A percentile compares a stretch with the other conserved stretches of the same genome.
phyloP scores from a whole-genome alignment of 1,284 basidiomycete species.

The Naganishia albida region DNA sequence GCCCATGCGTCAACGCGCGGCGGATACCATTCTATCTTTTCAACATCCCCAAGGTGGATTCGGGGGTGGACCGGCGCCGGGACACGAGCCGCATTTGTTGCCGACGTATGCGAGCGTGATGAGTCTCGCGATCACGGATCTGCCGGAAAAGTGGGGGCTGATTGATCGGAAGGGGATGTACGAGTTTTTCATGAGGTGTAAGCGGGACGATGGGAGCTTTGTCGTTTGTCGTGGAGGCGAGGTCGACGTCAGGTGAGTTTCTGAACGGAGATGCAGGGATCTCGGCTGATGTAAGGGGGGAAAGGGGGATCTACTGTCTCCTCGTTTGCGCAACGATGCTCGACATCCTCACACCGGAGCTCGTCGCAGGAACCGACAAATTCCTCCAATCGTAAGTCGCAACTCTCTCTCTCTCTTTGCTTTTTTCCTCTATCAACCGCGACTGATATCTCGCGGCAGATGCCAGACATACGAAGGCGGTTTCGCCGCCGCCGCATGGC shows the following conservation, averaged over 20 bases:
- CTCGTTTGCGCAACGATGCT: slow-evolving; percentile 69
- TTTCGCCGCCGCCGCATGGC: slow-evolving; percentile 73
- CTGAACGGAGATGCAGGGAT: not conserved
- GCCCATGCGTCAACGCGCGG: slow-evolving; percentile 67
- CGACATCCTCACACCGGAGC: slow-evolving; percentile 82
- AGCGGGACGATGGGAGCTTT: slow-evolving; percentile 93
- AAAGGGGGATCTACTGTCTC: slow-evolving; percentile 75
- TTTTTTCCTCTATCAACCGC: too few relatives aligned
- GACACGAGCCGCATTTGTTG: slow-evolving; percentile 81
- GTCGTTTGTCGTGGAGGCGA: slow-evolving; percentile 84
- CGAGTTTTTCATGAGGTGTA: slow-evolving; percentile 86
- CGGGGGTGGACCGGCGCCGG: slow-evolving; percentile 75
- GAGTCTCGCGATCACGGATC: slow-evolving; percentile 67
- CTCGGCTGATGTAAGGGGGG: slow-evolving; percentile 18
- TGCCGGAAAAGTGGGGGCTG: slow-evolving; percentile 74
- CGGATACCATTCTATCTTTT: slow-evolving; percentile 73
- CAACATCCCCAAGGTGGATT: slow-evolving; percentile 86
- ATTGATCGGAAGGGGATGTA: slow-evolving; percentile 79
- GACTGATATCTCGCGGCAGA: slow-evolving; percentile 49
- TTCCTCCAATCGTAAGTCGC: slow-evolving; percentile 53
- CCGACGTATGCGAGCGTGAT: slow-evolving; percentile 88
- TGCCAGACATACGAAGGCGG: slow-evolving; percentile 99
- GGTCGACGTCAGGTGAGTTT: slow-evolving; percentile 80
- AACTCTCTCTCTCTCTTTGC: not conserved
- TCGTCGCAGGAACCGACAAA: slow-evolving; percentile 61